Evolutionary conservation across 2,329 filamentous ascomycete genomes (phyloP), one percentile per base, ranked within the genome.

Genomic region (Cercospora nicotianae): DNA sequence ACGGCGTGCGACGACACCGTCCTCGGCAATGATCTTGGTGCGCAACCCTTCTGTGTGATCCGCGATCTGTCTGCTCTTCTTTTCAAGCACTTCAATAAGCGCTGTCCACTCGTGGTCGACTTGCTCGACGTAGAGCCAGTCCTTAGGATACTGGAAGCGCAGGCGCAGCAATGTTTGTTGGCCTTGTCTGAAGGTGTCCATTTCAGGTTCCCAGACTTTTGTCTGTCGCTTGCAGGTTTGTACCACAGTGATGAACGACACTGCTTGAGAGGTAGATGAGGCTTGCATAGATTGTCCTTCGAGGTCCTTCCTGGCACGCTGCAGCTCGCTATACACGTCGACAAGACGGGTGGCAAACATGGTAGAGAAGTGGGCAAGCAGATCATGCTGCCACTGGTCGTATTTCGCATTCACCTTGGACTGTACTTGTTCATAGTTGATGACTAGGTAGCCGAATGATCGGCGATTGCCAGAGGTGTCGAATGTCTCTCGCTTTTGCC

Each of bases 381-480:
- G 96, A 72, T 99, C 95, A 75, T 97, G 93, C 79, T 99, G 95
- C 95, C 96, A 99, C 79, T 98, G 94, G 77, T 99, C 96, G 78
- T 99, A 99, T 79, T 98, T 99, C 75, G 93, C 93, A 76, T 98
- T 99, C 79, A 99, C 95, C 80, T 97, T 97, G 66, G 94, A 93
- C 80, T 99, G 96, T 0, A 99, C 95, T 80, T 99, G 96, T 75
- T 98, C 95, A 76, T 99, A 99, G 79, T 99, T 94, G 76, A 99
- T 93, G 3, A 91, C 93, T 64, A 98, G 89, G 79, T 96, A 94
- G 4, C 95, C 95, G 77, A 99, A 99, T 1, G 91, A 91, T 45
- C 92, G 91, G 79, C 91, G 95, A 72, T 96, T 92, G 78, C 97
- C 95, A 8, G 94, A 96, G 1, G 94, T 99, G 77, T 99, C 95